Evolutionary conservation across 78 protist species (phyloP).

Genomic region (Ministeria vibrans): DNA sequence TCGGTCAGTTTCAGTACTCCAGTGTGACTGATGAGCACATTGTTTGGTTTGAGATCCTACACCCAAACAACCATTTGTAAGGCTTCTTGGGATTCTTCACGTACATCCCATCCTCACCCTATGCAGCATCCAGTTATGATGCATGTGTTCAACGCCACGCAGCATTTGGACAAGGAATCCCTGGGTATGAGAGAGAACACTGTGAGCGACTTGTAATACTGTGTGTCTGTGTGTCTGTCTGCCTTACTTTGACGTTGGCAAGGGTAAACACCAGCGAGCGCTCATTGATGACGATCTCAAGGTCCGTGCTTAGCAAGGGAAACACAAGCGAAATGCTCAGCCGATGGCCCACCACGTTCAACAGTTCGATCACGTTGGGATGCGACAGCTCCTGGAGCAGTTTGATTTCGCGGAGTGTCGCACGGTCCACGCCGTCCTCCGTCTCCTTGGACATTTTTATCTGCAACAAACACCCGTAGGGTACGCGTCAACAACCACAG

Average conservation of each 20-base stretch:
- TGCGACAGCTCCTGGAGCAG: slow-evolving; percentile 83
- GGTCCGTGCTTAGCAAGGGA: slow-evolving; percentile 88
- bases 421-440: slow-evolving; percentile 82
- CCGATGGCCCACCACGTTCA: slow-evolving; percentile 86
- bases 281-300: slow-evolving; percentile 72
- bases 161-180: slow-evolving; percentile 30
- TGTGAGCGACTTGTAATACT: too few relatives aligned
- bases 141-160: slow-evolving; percentile 51
- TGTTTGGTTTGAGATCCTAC: slow-evolving; percentile 88
- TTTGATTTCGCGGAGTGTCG: slow-evolving; percentile 83
- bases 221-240: neutral
- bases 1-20: slow-evolving; percentile 91
- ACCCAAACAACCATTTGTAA: too few relatives aligned
- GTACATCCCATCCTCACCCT: slow-evolving; percentile 22
- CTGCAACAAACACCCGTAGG: too few relatives aligned
- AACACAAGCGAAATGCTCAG: slow-evolving; percentile 87
- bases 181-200: too few relatives aligned
- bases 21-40: slow-evolving; percentile 70
- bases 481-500: too few relatives aligned
- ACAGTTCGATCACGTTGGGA: slow-evolving; percentile 69
- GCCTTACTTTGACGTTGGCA: slow-evolving; percentile 20
- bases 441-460: slow-evolving; percentile 41
- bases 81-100: too few relatives aligned
- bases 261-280: slow-evolving; percentile 20
- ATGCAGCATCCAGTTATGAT: slow-evolving; percentile 55